Conservation (phyloP, 169 alveolate species). For the Plasmodium adleri region DNA sequence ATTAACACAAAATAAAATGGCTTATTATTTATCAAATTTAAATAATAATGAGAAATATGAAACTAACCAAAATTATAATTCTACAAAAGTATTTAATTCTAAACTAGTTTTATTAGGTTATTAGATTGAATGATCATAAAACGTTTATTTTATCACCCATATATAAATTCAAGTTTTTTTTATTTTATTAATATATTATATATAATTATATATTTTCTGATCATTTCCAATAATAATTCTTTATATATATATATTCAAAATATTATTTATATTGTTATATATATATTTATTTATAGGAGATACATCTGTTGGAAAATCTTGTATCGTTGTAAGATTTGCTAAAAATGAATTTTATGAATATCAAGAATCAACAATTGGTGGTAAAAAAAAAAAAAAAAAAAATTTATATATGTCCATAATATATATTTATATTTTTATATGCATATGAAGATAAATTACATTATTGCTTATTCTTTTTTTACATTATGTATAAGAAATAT, state of each 20-base stretch:
- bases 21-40: conserved; percentile 54
- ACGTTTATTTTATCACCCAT: neutral
- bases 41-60: conserved; percentile 55
- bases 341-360: conserved; percentile 89
- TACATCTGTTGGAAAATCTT: conserved; percentile 94
- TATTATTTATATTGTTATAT: neutral
- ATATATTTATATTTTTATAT: neutral
- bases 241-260: neutral
- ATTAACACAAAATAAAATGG: conserved; percentile 41
- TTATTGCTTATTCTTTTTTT: neutral
- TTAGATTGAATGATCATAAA: neutral
- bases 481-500: conserved; percentile 1
- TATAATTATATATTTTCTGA: too few relatives aligned
- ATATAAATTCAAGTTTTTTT: neutral
- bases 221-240: neutral
- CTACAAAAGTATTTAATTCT: conserved; percentile 63
- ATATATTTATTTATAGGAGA: conserved; percentile 90
- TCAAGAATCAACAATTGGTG: conserved; percentile 94
- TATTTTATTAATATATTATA: neutral
- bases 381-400: conserved; percentile 25
- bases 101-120: conserved; percentile 71
- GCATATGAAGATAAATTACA: neutral
- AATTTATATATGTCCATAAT: neutral
- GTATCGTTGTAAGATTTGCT: conserved; percentile 89
- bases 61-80: conserved; percentile 29